phyloP scores from a whole-genome alignment of 2,329 filamentous ascomycete species.

The Pseudohalonectria lignicola region DNA sequence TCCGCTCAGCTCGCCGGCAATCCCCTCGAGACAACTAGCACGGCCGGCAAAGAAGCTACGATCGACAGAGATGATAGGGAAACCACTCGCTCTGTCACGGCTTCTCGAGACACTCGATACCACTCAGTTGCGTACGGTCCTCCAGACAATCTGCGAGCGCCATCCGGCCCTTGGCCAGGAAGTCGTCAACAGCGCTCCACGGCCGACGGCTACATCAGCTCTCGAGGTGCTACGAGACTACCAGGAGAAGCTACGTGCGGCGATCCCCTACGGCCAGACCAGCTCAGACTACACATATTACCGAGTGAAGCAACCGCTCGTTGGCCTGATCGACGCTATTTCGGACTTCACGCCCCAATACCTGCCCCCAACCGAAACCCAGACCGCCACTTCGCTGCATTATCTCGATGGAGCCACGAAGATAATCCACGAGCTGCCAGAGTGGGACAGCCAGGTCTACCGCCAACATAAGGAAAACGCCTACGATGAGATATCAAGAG shows the following conservation, averaged over 20 bases:
- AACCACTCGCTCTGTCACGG: conserved; percentile 47
- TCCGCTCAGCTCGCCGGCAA: conserved; percentile 69
- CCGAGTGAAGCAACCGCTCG: conserved; percentile 70
- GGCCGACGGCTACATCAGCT: conserved; percentile 74
- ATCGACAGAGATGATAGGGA: conserved; percentile 53
- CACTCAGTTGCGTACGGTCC: conserved; percentile 69
- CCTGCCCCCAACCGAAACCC: conserved; percentile 79
- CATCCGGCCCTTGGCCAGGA: conserved; percentile 80
- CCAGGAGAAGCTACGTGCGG: conserved; percentile 60
- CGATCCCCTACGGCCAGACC: conserved; percentile 77
- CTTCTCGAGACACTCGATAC: conserved; percentile 91
- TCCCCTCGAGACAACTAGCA: conserved; percentile 52
- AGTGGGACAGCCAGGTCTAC: conserved; percentile 83
- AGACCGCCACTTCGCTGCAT: conserved; percentile 70
- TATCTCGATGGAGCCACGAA: conserved; percentile 87
- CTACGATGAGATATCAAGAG: conserved; percentile 90
- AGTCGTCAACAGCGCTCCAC: conserved; percentile 71
- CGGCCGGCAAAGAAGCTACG: conserved; percentile 54
- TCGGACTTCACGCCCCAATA: conserved; percentile 95
- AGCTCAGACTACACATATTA: conserved; percentile 93
- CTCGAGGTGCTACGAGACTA: conserved; percentile 75
- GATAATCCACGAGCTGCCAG: conserved; percentile 77
- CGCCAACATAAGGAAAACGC: conserved; percentile 90
- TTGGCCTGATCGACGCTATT: conserved; percentile 76
- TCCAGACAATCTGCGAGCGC: conserved; percentile 85